A percentile compares a stretch with the other conserved stretches of the same genome.
Conservation (phyloP, 306 rosid genomes). For the Pterocarpus santalinus region DNA sequence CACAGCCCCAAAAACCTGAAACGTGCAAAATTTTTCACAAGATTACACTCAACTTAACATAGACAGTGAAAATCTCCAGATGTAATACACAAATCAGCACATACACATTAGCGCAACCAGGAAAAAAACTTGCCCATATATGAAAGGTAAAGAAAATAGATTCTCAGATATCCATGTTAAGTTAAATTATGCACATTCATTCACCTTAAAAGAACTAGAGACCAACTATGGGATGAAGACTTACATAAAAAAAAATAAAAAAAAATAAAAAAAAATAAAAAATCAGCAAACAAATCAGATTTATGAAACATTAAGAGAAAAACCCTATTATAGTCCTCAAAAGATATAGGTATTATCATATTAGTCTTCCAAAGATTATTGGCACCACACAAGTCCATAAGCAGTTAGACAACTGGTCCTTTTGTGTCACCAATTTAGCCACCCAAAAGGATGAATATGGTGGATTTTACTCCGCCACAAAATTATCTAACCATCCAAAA, state of each 20-base stretch:
- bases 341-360: too few relatives aligned
- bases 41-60: conserved; percentile 37
- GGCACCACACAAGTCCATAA: too few relatives aligned
- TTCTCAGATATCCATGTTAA: background rate
- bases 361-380: too few relatives aligned
- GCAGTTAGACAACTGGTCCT: too few relatives aligned
- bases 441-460: too few relatives aligned
- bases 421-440: too few relatives aligned
- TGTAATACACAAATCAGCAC: conserved; percentile 1
- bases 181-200: conserved; percentile 11
- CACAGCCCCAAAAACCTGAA: conserved; percentile 47
- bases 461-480: too few relatives aligned
- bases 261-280: background rate
- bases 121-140: conserved; percentile 7
- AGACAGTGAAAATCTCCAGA: conserved; percentile 4
- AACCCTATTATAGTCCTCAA: background rate
- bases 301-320: background rate
- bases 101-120: conserved; percentile 13
- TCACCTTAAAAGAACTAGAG: conserved; percentile 20
- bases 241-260: too few relatives aligned
- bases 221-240: background rate
- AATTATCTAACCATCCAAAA: conserved; percentile 20
- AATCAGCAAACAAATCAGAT: background rate
- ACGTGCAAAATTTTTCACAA: conserved; percentile 37
- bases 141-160: background rate